Evolutionary conservation across 805 yeast genomes (phyloP).

Genomic region (Candida orba): DNA sequence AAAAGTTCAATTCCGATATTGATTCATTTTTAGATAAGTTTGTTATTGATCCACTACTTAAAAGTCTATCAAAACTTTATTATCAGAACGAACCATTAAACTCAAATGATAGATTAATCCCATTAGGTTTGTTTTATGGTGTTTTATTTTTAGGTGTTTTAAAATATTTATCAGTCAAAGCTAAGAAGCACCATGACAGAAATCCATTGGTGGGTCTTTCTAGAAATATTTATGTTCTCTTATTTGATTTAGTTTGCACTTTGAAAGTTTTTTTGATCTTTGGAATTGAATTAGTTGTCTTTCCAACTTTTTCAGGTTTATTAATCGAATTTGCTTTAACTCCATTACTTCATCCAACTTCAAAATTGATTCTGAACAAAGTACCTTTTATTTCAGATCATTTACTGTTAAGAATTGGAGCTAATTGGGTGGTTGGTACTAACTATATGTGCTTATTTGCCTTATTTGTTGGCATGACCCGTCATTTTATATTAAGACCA

Average conservation of each 20-base stretch:
- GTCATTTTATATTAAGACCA: conserved; percentile 65
- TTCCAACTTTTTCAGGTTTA: conserved; percentile 83
- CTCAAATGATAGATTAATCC: conserved; percentile 31
- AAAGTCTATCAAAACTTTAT: conserved; percentile 16
- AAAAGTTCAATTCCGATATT: conserved; percentile 2
- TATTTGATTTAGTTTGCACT: conserved; percentile 53
- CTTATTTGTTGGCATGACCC: conserved; percentile 74
- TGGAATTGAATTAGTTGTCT: conserved; percentile 70
- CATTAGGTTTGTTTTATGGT: conserved; percentile 30
- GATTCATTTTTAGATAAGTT: conserved; percentile 1
- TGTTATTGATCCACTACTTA: conserved; percentile 16
- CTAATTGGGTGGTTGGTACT: conserved; percentile 67
- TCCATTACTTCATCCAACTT: conserved; percentile 39
- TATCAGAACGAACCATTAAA: conserved; percentile 24
- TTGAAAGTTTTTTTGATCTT: conserved; percentile 71
- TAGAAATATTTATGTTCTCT: conserved; percentile 42
- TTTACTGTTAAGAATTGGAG: background rate
- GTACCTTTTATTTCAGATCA: background rate
- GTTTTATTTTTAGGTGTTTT: conserved; percentile 23
- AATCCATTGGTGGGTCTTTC: conserved; percentile 44
- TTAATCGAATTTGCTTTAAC: conserved; percentile 62
- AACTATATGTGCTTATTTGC: conserved; percentile 84
- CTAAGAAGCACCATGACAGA: conserved; percentile 21
- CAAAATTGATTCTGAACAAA: conserved; percentile 1
- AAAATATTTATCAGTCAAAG: conserved; percentile 26